These are phyloP conservation scores for Mycena sanguinolenta DNA, from an alignment of 768 basidiomycete species.

Conservation along the genomic window DNA sequence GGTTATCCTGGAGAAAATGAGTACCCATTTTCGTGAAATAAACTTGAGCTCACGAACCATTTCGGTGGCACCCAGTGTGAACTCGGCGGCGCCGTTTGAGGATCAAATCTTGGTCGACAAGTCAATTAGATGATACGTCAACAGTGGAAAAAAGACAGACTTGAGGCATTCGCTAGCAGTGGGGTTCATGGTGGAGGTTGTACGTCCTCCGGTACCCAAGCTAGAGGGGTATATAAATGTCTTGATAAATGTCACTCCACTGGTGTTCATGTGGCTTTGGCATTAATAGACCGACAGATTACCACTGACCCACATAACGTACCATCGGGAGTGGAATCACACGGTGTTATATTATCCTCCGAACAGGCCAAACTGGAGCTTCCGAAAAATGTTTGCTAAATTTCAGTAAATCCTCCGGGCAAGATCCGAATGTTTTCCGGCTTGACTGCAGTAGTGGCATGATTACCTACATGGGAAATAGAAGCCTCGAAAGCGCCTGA, in stretches of 20 bases:
- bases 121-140: not conserved
- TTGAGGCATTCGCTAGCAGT: not conserved
- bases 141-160: not conserved
- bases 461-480: no score
- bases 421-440: no score
- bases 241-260: not conserved
- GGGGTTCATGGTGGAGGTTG: not conserved
- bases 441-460: no score
- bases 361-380: no score
- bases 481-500: no score
- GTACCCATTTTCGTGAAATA: not conserved
- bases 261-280: conserved; percentile 1
- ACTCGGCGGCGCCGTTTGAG: conserved; percentile 24
- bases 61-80: conserved; percentile 34
- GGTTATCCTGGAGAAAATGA: conserved; percentile 18
- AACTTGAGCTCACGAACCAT: conserved; percentile 14
- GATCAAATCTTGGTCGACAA: conserved; percentile 23
- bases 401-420: no score
- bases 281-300: not conserved
- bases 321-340: not conserved
- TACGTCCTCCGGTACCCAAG: not conserved
- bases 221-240: not conserved
- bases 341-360: no score
- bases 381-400: no score
- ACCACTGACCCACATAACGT: not conserved